Base-by-base conservation (phyloP, 331 rosid species). In the Phaseolus coccineus region DNA sequence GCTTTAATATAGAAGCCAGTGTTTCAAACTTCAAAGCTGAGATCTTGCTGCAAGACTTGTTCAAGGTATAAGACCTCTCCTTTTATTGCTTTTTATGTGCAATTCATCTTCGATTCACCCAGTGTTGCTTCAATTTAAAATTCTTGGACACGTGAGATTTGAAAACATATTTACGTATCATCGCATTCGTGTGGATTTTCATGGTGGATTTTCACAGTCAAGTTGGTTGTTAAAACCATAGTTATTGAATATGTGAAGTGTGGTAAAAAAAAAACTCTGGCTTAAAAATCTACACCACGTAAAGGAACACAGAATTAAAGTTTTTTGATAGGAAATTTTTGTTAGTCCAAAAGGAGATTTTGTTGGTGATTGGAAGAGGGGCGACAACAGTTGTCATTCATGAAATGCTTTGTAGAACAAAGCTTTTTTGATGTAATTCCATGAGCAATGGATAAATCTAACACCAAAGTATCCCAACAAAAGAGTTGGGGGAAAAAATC, bases 401-500 rank as follows among this genome's bases (percentile, higher is more conserved):
- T 28, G 13, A 4, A 58, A 58, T 25, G 35, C 16, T 37, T 27
- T 2, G n/a, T 27, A 11, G 64, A 58, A 58, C 25, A 58, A 58
- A 58, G 64, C 4, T 58, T 58, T 58, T 3, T 25, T 58, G 7
- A 56, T 58, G 33, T 11, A 58, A 58, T 11, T 58, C 64, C 64
- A 58, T 27, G 37, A 58, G 37, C 37, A 58, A 58, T 58, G 33
- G 64, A 58, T 57, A 24, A 57, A 57, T 25, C 33, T 57, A 57
- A 57, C 63, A 57, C 63, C 31, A 57, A 57, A 57, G 35, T 24
- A 25, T 16, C 14, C 63, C 63, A 57, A 57, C 63, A 57, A 25
- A 57, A 57, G 27, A 57, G 27, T 24, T 57, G 15, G 35, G 63
- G 0, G 15, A 57, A 3, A 35, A 14, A 57, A 57, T 57, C 63